Evolutionary conservation across 129 eudicot species (phyloP).

Genomic region (Chrysanthemum makinoi): DNA sequence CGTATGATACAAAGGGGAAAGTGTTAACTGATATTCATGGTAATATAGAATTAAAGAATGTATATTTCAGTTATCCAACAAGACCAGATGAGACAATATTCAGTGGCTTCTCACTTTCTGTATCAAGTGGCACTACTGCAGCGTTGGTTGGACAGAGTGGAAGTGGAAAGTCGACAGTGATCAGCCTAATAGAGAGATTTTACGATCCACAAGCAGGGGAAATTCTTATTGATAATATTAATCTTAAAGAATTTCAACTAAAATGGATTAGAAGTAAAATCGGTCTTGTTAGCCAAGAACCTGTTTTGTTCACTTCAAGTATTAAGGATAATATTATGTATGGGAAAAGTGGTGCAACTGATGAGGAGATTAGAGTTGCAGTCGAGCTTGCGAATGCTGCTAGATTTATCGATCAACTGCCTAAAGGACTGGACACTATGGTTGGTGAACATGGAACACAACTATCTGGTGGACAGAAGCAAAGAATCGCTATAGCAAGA

Average conservation of each 20-base stretch:
- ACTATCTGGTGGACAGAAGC: slow-evolving; percentile 85
- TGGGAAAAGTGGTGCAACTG: slow-evolving; percentile 61
- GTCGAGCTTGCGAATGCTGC: slow-evolving; percentile 53
- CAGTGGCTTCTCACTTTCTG: slow-evolving; percentile 55
- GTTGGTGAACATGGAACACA: slow-evolving; percentile 87
- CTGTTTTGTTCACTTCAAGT: slow-evolving; percentile 64
- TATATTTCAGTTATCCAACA: slow-evolving; percentile 63
- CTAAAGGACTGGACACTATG: slow-evolving; percentile 79
- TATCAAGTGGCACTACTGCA: slow-evolving; percentile 64
- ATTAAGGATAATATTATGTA: slow-evolving; percentile 70
- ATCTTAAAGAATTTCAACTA: slow-evolving; percentile 70
- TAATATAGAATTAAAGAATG: slow-evolving; percentile 54
- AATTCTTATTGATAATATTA: slow-evolving; percentile 51
- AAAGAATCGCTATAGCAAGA: slow-evolving; percentile 81
- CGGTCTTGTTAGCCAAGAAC: slow-evolving; percentile 84
- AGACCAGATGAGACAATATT: slow-evolving; percentile 66
- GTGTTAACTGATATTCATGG: slow-evolving; percentile 54
- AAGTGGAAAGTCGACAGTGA: slow-evolving; percentile 74
- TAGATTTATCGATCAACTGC: slow-evolving; percentile 61
- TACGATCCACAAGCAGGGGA: slow-evolving; percentile 55
- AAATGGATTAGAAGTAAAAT: slow-evolving; percentile 73
- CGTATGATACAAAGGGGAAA: slow-evolving; percentile 58
- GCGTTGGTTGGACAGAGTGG: slow-evolving; percentile 90
- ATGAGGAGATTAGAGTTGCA: slow-evolving; percentile 12
- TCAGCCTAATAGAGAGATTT: slow-evolving; percentile 72